A percentile compares a stretch with the other conserved stretches of the same genome.
phyloP scores from a whole-genome alignment of 371 early-diverging fungal species.

The Chytridium lagenaria region DNA sequence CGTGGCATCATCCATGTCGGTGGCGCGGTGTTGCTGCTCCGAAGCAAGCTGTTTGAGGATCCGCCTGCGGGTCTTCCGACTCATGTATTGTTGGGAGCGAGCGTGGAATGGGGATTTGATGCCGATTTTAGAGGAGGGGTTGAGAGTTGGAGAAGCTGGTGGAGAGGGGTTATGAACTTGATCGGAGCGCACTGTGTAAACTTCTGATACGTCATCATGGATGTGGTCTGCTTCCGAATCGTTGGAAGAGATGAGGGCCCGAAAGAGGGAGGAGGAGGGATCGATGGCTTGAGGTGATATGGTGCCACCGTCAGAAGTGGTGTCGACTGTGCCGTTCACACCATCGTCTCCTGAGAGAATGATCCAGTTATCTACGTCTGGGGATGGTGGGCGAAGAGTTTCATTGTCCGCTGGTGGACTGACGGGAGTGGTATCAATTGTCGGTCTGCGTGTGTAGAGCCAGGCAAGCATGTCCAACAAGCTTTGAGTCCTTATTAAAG shows the following conservation, averaged over 20 bases:
- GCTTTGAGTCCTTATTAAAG: not conserved
- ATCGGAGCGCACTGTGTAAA: conserved; percentile 5
- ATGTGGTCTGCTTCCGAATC: not conserved
- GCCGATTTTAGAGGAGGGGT: not conserved
- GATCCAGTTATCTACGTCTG: conserved; percentile 11
- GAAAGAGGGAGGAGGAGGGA: not conserved
- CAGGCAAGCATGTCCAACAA: not conserved
- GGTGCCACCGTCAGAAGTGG: conserved; percentile 1
- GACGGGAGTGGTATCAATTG: not conserved
- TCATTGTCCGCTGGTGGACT: not conserved
- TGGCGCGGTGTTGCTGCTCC: not conserved
- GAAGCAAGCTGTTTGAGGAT: conserved; percentile 9
- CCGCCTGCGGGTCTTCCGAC: conserved; percentile 1
- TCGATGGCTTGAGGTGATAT: not conserved
- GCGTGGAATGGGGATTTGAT: not conserved
- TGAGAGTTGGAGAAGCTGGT: conserved; percentile 2
- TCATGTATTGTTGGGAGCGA: not conserved
- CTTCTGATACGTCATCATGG: not conserved
- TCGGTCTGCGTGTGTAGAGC: not conserved
- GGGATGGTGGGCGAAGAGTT: not conserved
- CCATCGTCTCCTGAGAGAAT: conserved; percentile 2
- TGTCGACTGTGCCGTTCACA: not conserved
- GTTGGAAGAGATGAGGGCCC: not conserved
- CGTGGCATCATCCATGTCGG: not conserved
- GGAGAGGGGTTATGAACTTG: not conserved